phyloP scores from a whole-genome alignment of 2,329 filamentous ascomycete species.

The Trichoderma endophyticum region DNA sequence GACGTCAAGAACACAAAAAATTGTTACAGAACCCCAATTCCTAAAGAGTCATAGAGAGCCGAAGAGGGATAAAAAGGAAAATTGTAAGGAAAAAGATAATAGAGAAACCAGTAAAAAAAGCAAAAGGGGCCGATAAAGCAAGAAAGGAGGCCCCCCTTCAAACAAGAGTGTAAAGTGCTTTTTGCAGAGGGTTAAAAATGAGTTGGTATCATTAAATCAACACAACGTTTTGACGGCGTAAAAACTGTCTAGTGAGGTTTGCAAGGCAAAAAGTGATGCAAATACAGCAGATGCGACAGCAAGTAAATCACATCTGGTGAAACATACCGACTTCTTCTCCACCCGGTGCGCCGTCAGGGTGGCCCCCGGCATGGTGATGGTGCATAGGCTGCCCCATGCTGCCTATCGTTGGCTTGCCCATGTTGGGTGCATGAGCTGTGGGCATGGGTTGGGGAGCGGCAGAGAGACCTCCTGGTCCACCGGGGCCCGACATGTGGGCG shows the following conservation, averaged over 20 bases:
- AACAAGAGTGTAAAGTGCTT: constrained; percentile 27
- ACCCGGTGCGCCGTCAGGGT: constrained; percentile 55
- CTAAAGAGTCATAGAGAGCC: constrained; percentile 24
- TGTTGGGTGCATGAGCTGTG: constrained; percentile 49
- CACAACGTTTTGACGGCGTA: constrained; percentile 29
- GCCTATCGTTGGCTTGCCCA: constrained; percentile 64
- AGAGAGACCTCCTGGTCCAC: constrained; percentile 63
- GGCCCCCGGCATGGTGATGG: constrained; percentile 55
- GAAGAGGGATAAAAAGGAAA: constrained; percentile 25
- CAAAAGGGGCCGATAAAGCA: constrained; percentile 24
- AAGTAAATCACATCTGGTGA: constrained; percentile 75
- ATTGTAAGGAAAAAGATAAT: constrained; percentile 27
- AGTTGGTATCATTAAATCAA: constrained; percentile 41
- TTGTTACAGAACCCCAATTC: constrained; percentile 27
- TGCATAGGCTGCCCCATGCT: constrained; percentile 67
- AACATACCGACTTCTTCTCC: constrained; percentile 97
- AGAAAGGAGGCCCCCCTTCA: constrained; percentile 16
- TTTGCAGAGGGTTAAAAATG: constrained; percentile 21
- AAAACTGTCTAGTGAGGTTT: constrained; percentile 24
- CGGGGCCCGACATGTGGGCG: constrained; percentile 65
- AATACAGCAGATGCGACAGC: constrained; percentile 41
- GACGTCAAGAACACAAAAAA: constrained; percentile 22
- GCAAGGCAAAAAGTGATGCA: constrained; percentile 28
- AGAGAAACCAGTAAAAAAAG: constrained; percentile 21
- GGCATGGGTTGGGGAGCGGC: constrained; percentile 61